Conservation (phyloP, 192 early-diverging fungal species). For the Backusella sp. region DNA sequence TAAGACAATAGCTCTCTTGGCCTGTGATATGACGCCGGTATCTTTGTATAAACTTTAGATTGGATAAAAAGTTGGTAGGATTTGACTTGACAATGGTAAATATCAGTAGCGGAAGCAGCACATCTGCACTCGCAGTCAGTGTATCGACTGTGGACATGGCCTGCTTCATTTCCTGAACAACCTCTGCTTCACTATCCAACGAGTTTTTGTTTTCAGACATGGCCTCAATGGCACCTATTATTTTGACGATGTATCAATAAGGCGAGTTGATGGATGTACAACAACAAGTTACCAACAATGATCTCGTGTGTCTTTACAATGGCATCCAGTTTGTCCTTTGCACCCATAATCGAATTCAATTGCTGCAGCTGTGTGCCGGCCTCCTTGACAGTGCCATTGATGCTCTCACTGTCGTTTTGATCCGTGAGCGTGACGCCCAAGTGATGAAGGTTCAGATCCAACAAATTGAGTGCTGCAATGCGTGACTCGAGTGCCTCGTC, state of each 20-base stretch:
- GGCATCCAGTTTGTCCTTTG: slow-evolving; percentile 44
- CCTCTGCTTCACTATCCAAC: slow-evolving; percentile 2
- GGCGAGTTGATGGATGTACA: too few species aligned
- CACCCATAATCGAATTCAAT: slow-evolving; percentile 36
- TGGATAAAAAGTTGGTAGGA: slow-evolving; percentile 68
- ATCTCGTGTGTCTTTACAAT: slow-evolving; percentile 41
- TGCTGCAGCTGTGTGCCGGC: slow-evolving; percentile 46
- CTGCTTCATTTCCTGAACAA: slow-evolving; percentile 28
- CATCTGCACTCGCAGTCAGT: slow-evolving; percentile 50
- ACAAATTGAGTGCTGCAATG: slow-evolving; percentile 64
- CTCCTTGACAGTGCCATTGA: slow-evolving; percentile 38
- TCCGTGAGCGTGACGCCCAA: slow-evolving; percentile 52
- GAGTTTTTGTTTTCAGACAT: slow-evolving; percentile 20
- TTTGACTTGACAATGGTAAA: slow-evolving; percentile 66
- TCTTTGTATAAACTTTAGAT: slow-evolving; percentile 59
- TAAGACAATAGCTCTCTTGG: slow-evolving; percentile 48
- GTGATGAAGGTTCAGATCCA: slow-evolving; percentile 58
- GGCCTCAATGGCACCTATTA: slow-evolving; percentile 24
- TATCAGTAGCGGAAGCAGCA: slow-evolving; percentile 67
- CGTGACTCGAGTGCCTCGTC: slow-evolving; percentile 66
- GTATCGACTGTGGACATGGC: slow-evolving; percentile 16
- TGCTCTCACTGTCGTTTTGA: slow-evolving; percentile 35
- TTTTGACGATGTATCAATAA: background rate
- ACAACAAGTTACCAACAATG: slow-evolving; percentile 25
- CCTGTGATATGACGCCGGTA: slow-evolving; percentile 41